Base-by-base conservation (phyloP, 169 alveolate species). In the Eimeria acervulina region DNA sequence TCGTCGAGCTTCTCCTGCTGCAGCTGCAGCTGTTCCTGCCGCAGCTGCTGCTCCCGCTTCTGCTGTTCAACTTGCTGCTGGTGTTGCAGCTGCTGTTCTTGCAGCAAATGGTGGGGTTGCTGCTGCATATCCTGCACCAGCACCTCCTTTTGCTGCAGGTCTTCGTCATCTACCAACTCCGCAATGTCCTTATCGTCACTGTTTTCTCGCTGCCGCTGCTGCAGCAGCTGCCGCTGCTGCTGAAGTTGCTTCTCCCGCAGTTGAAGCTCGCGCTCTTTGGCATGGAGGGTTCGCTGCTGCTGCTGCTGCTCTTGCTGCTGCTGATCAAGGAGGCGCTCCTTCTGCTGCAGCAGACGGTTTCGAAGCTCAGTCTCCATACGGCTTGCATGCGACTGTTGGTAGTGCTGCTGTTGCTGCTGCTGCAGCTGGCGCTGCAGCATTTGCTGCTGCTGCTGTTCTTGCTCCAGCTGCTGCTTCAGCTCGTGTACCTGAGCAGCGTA, bases 271-370 rank as follows among this genome's bases (percentile, higher is more conserved):
- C 91, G 91, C 74, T 83, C 91, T 52, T 83, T 83, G 38, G 91
- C 91, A 33, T 28, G 76, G 15, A 83, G 91, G 63, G 74, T 15
- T 52, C 28, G 76, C 74, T 52, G 91, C 52, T 10, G 91, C 74
- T 47, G 76, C 76, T n/a, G 91, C 91, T 83, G 91, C 52, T 83
- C 52, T 59, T 83, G 91, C 91, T 83, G 76, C 76, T 83, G 74
- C 51, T 83, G 91, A n/a, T 83, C 91, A n/a, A 83, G 74, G n/a
- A 83, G n/a, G 91, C 91, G 91, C 21, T 83, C 91, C 74, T 83
- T 83, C 76, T 83, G 91, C 91, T 83, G 91, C 72, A 83, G 76
- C 42, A 83, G 74, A 31, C 91, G 91, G 15, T 15, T 59, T 10
- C 91, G 91, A 23, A 51, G 76, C 52, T 83, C 91, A 31, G 91